Evolutionary conservation across 805 yeast species (phyloP), one percentile per base, ranked within the genome.

Genomic region (Maudiozyma pseudohumilis): DNA sequence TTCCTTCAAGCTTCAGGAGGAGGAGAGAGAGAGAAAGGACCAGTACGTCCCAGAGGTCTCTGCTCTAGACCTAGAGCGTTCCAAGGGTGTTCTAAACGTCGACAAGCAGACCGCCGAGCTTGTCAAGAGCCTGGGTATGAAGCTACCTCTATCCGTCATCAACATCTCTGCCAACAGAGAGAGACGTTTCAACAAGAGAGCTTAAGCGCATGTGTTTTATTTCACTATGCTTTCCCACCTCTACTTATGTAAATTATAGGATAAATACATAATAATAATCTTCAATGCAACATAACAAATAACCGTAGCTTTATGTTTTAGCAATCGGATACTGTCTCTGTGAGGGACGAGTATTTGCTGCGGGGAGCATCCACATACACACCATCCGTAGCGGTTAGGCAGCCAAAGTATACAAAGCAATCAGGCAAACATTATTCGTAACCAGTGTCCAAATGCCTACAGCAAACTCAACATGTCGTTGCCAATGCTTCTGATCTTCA

Each of bases 1-100:
- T 61, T 92, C 99, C 62, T 92, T 92, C 95, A 94, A 94, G 74
- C 85, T 92, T 67, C 99, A 92, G 80, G 99, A 92, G 78, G 99
- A 92, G 77, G 99, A 92, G 82, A 89, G 98, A 81, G 99, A 92
- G 79, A 85, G 98, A 77, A 92, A 94, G 77, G 97, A 92, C 75
- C 98, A 92, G 77, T 92, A 88, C 75, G 98, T 94, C 64, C 99
- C 99, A 74, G 97, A 88, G 70, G 94, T 88, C 66, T 94, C 98
- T 66, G 98, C 98, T 71, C 85, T 92, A 69, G 97, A 92, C 76
- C 82, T 92, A 66, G 79, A 94, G 58, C 85, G 84, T 81, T 80
- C 92, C 68, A 86, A 87, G 74, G 87, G 87, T 68, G 92, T 83
- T 66, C 84, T 92, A 70, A 88, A 85, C 74, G 94, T 89, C 66